Evolutionary conservation across 2,329 filamentous ascomycete genomes (phyloP), one percentile per base, ranked within the genome.

Genomic region (Tolypocladium pustulatum): DNA sequence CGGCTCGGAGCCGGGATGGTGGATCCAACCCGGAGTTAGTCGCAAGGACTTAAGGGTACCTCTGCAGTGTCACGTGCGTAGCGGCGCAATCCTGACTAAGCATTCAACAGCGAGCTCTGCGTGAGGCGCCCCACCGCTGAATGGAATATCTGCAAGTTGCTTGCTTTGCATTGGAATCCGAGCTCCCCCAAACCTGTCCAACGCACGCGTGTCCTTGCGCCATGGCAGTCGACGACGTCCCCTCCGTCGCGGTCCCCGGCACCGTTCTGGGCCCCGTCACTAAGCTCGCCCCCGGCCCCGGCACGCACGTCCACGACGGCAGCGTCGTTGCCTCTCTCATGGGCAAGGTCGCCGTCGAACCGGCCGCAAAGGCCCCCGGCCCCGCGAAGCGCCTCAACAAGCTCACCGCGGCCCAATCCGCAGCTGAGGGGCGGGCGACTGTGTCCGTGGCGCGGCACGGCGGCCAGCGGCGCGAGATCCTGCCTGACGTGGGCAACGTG

Each of bases 311-410:
- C 64, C 82, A 90, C 74, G 80, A 88, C 63, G 80, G 84, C 62
- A 82, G 86, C 60, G 83, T 97, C 65, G 88, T 88, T 72, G 87
- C 92, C 60, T 96, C 92, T 25, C 85, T 97, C 61, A 82, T 91
- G 55, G 93, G 92, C 54, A 81, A 82, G 46, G 83, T 93, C 62
- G 73, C 78, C 59, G 74, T 87, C 60, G 75, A 77, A 34, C 74
- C 78, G 56, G 74, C 78, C 2, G 73, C 71, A 64, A 79, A 73
- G 60, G 67, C 72, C 54, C 72, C 79, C 54, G 79, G 79, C 25
- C 79, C 80, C n/a, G 71, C 75, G 58, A 85, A 85, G 72, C 81
- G 84, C 43, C 75, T 82, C 65, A 83, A 81, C 67, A 81, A 81
- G 67, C 82, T 86, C 67, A 78, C 76, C 12, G 73, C 77, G 3